phyloP scores from a whole-genome alignment of 768 basidiomycete species.

The Termitomyces sp. region DNA sequence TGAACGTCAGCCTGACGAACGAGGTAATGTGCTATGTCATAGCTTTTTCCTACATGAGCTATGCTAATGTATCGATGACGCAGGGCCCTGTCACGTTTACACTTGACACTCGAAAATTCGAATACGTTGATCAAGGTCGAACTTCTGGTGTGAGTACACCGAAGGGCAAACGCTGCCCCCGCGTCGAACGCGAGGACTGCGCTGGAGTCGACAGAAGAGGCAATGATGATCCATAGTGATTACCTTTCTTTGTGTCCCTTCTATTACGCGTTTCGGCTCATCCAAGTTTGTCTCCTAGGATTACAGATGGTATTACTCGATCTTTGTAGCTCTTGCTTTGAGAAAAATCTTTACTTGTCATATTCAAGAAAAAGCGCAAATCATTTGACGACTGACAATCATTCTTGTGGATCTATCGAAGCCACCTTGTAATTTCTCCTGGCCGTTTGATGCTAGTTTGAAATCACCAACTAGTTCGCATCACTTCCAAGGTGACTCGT shows the following conservation, averaged over 20 bases:
- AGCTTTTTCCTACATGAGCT: slow-evolving; percentile 26
- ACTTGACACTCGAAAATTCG: slow-evolving; percentile 75
- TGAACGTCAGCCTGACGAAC: slow-evolving; percentile 83
- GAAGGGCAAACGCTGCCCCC: background rate
- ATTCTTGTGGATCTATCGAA: background rate
- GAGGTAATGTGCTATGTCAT: slow-evolving; percentile 47
- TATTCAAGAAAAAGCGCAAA: background rate
- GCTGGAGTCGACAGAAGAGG: background rate
- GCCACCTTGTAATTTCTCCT: background rate
- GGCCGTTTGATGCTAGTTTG: background rate
- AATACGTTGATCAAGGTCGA: slow-evolving; percentile 40
- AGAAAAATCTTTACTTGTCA: background rate
- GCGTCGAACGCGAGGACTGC: background rate
- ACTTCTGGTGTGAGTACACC: slow-evolving; percentile 8
- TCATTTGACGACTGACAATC: too few species aligned
- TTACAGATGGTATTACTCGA: background rate
- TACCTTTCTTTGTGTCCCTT: background rate
- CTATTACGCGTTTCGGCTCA: background rate
- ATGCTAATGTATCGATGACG: slow-evolving; percentile 25
- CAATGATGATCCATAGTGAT: background rate
- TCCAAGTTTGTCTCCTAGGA: background rate
- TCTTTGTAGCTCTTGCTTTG: background rate
- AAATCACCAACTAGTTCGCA: background rate
- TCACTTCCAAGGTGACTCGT: background rate
- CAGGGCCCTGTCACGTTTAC: slow-evolving; percentile 86